These are phyloP conservation scores for Aspergillaceae sp. DNA, from an alignment of 2,329 filamentous ascomycete species.

Conservation along the genomic window DNA sequence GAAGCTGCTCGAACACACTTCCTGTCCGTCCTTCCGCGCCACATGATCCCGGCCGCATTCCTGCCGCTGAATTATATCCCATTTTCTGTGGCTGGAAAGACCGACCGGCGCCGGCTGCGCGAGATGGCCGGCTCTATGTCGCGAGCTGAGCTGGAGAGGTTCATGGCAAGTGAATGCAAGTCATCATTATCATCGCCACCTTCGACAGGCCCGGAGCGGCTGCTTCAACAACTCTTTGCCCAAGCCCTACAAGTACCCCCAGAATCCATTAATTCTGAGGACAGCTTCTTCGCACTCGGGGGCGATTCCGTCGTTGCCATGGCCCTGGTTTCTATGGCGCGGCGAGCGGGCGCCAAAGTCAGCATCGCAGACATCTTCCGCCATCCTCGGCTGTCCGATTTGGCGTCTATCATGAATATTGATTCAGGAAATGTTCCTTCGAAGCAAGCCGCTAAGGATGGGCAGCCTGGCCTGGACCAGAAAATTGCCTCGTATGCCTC, in stretches of 20 bases:
- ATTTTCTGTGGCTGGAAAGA: conserved; percentile 1
- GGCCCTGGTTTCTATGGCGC: background rate
- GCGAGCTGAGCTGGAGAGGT: background rate
- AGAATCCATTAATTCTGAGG: background rate
- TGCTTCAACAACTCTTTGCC: background rate
- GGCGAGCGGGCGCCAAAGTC: background rate
- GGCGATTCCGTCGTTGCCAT: conserved; percentile 5
- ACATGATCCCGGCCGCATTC: conserved; percentile 3
- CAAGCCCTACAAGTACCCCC: background rate
- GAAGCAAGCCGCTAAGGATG: too few relatives aligned
- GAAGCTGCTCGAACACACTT: too few relatives aligned
- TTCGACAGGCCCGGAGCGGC: background rate
- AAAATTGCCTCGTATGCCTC: background rate
- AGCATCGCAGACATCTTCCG: background rate
- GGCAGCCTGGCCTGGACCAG: background rate
- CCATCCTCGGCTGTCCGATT: background rate
- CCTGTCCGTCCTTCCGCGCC: background rate
- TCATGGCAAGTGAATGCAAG: background rate
- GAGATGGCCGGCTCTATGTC: background rate
- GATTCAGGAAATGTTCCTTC: too few relatives aligned
- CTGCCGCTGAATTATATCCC: conserved; percentile 1
- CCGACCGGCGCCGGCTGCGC: conserved; percentile 1
- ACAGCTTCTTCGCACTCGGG: conserved; percentile 12
- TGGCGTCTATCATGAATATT: background rate
- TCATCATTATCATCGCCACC: background rate